These are phyloP conservation scores for Syncephalastrum monosporum DNA, from an alignment of 371 early-diverging fungal genomes.

Conservation along the genomic window DNA sequence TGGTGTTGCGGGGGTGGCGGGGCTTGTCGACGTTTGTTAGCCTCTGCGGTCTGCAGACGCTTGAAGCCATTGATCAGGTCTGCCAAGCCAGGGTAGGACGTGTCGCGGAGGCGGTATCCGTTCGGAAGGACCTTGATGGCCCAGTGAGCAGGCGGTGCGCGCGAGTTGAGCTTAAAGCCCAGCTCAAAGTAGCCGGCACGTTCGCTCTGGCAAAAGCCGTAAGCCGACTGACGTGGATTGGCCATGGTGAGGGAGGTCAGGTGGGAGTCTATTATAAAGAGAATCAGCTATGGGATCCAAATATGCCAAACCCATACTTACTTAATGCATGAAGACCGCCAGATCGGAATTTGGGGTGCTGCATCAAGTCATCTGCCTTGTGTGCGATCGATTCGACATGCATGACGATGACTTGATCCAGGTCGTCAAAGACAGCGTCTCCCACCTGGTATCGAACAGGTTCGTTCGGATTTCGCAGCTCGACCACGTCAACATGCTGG, in stretches of 20 bases:
- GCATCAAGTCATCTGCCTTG: constrained; percentile 65
- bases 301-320: constrained; percentile 7
- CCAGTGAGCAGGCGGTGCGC: constrained; percentile 40
- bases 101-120: constrained; percentile 57
- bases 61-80: constrained; percentile 73
- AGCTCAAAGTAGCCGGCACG: constrained; percentile 54
- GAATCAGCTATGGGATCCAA: neutral
- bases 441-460: constrained; percentile 54
- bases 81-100: constrained; percentile 55
- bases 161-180: constrained; percentile 45
- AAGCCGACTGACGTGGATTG: constrained; percentile 55
- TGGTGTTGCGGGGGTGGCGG: no score
- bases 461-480: constrained; percentile 59
- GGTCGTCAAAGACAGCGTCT: constrained; percentile 67
- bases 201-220: constrained; percentile 55
- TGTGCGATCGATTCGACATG: constrained; percentile 83
- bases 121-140: constrained; percentile 64
- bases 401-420: constrained; percentile 89
- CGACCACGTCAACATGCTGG: constrained; percentile 91
- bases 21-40: constrained; percentile 14
- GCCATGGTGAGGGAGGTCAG: constrained; percentile 37
- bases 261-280: constrained; percentile 26
- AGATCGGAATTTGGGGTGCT: constrained; percentile 61
- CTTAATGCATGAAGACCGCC: constrained; percentile 37
- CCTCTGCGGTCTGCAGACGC: constrained; percentile 24